Base-by-base conservation (phyloP, 2,329 filamentous ascomycete genomes). In the Trichoderma asperellum region DNA sequence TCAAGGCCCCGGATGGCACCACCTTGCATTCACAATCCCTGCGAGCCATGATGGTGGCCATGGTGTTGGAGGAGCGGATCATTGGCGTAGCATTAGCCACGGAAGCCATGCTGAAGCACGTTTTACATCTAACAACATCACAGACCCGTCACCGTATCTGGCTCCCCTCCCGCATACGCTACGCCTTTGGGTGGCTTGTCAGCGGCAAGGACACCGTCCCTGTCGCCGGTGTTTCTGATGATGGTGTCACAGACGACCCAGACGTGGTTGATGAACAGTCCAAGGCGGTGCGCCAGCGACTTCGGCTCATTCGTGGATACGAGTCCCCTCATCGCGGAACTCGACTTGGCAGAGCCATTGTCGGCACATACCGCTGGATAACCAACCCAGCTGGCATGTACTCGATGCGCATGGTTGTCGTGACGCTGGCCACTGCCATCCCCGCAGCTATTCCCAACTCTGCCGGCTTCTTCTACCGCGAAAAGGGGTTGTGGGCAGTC, bases 401-500 rank as follows among this genome's bases (percentile, higher is more conserved):
- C 67, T 83, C 82, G 0, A 66, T 86, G 11, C 81, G 84, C 2
- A 80, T 85, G 76, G 82, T 86, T 0, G 71, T 81, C 7, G 81
- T 84, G 0, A 85, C 84, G 0, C 75, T 86, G 12, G 83, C 80
- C 0, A 75, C 80, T 0, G 74, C 76, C 0, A 80, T 86, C 5
- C 81, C 84, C 0, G 79, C 81, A 0, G 77, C 78, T 0, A 76
- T 86, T 4, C 81, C 82, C 0, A 73, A 75, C 32, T 79, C 79
- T 1, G 80, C 84, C 0, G 83, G 82, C 1, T 86, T 87, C 72
- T 86, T 81, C 71, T 86, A 85, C 61, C 79, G 83, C 2, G 80
- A 86, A 68, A 85, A 84, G 72, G 84, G 85, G 0, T 76, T 87
- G 0, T 87, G 85, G 85, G 83, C 78, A 0, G 74, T 86, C 10